Evolutionary conservation across 345 rosid species (phyloP).

Genomic region (Rhizophora apiculata): DNA sequence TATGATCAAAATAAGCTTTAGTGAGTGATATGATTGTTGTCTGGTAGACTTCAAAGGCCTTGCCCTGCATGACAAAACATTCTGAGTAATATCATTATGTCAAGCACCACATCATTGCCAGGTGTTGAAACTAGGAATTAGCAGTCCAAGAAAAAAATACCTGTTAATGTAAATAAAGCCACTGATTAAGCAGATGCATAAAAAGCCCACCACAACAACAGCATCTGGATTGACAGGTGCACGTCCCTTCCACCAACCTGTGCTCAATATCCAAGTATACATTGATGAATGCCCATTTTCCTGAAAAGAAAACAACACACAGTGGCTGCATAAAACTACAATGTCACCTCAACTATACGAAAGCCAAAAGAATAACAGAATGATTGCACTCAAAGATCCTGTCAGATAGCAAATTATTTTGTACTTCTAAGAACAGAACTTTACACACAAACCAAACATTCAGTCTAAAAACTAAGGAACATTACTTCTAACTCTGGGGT

Average conservation of each 20-base stretch:
- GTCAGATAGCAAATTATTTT: too few species aligned
- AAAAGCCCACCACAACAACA: constrained; percentile 47
- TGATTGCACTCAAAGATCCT: too few species aligned
- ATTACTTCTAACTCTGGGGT: too few species aligned
- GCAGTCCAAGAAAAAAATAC: constrained; percentile 18
- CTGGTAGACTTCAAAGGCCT: constrained; percentile 23
- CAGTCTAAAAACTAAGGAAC: too few species aligned
- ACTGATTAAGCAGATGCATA: constrained; percentile 45
- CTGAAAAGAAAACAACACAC: constrained; percentile 18
- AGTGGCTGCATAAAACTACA: neutral
- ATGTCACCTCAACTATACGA: neutral
- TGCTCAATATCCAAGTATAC: constrained; percentile 66
- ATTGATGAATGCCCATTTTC: constrained; percentile 58
- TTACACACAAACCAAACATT: too few species aligned
- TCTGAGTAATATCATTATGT: neutral
- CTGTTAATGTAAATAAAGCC: constrained; percentile 65
- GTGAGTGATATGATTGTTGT: constrained; percentile 35
- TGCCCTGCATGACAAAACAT: constrained; percentile 33
- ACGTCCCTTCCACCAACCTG: constrained; percentile 65
- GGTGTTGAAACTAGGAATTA: neutral
- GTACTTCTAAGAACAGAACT: too few species aligned
- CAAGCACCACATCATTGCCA: neutral
- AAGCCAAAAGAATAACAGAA: neutral
- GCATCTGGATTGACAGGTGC: constrained; percentile 67
- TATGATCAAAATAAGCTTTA: constrained; percentile 34